Evolutionary conservation across 1,139 yeast genomes (phyloP), one percentile per base, ranked within the genome.

Genomic region (Taiozyma sp.): DNA sequence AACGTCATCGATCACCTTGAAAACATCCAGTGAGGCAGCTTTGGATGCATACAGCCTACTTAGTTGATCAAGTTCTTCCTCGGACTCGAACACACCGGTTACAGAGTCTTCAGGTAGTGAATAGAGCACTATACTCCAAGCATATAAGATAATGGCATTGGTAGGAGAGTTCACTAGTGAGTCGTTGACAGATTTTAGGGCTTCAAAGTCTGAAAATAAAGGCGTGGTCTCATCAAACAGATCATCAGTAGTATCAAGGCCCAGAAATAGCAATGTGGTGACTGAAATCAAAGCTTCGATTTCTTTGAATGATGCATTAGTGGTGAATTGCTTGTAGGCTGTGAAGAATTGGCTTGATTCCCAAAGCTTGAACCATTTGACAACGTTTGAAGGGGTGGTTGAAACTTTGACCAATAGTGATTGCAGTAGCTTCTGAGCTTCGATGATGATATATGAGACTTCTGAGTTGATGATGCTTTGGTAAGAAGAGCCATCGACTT

Each of bases 51-150:
- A 72, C 0, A 42, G 22, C 14, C 34, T 50, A 36, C 58, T 52
- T 16, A 57, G 32, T 5, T 47, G 43, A 13, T 47, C 54, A 34
- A 56, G 50, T 61, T 64, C 57, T 52, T 65, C 59, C 60, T 53
- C 46, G 7, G 24, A 16, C 19, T 12, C 41, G 60, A 57, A 58
- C 2, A 56, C 57, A 1, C 55, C 48, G 1, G 63, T 54, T 30
- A 64, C 59, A 2, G 61, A 57, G n/a, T 60, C 58, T 28, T 67
- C 57, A 43, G 69, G 60, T 53, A 68, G 52, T 12, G 64, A 39
- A 49, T 82, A 81, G 9, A 85, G 64, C 7, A 84, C 69, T 23
- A 87, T 78, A 13, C 89, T 80, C 96, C 96, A 90, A 34, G 83
- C 78, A 59, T 87, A 85, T 47, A 80, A 66, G 1, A 84, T 69